Base-by-base conservation (phyloP, 2,329 filamentous ascomycete genomes). In the Magnaporthales sp. region DNA sequence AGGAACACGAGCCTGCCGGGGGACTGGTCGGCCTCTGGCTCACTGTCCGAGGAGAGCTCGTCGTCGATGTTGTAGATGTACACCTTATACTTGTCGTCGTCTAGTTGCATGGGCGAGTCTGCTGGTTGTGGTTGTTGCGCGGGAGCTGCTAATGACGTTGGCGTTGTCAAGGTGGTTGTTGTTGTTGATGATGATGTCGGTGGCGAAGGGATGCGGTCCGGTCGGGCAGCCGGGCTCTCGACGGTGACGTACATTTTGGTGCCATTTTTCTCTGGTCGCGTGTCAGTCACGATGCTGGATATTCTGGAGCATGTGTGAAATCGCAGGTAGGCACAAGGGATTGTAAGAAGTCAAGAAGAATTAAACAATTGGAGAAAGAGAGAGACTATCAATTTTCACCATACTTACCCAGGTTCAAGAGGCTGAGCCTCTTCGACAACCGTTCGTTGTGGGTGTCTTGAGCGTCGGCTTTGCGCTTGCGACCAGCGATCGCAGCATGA, bases 51-150 rank as follows among this genome's bases (percentile, higher is more conserved):
- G 15, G 89, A 89, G 32, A 98, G 85, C 78, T 98, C 94, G 72
- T 90, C 90, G 74, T 96, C 93, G 10, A 99, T 83, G 77, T 96
- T 89, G 80, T 93, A 89, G 72, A 99, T 93, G 82, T 95, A 97
- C 68, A 97, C 87, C 74, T 90, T 91, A 79, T 96, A 84, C 73
- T 91, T 91, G 32, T 91, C 89, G 77, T 97, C 89, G 78, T 98
- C 93, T 68, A 98, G 76, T 67, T 90, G 85, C 94, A 98, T 97
- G 67, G 77, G 74, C 71, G 92, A 89, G 69, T 86, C 80, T 24
- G 24, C 22, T 15, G 32, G 24, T 51, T 7, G 24, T n/a, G 15
- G 19, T 6, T 10, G n/a, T 26, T 22, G n/a, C 22, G 24, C 62
- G 15, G 62, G 46, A 3, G 26, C 19, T 32, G 31, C n/a, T n/a